Conservation (phyloP, 2,329 filamentous ascomycete species). For the Xylaria polymorpha region DNA sequence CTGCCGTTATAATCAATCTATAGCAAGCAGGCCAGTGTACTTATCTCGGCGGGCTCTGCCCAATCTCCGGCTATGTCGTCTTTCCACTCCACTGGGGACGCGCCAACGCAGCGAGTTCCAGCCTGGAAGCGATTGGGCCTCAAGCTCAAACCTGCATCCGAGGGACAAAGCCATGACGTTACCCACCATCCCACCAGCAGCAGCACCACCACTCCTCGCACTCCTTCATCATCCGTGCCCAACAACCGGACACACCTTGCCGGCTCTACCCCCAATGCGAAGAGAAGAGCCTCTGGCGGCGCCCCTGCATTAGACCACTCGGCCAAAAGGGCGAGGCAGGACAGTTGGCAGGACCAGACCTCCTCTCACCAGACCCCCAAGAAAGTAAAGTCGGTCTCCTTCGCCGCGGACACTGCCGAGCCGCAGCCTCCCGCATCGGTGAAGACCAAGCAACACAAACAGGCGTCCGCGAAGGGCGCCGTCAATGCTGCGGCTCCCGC, state of each 20-base stretch:
- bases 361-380: conserved; percentile 54
- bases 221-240: conserved; percentile 39
- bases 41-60: conserved; percentile 39
- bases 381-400: conserved; percentile 62
- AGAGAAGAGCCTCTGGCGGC: conserved; percentile 49
- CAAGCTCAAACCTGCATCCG: conserved; percentile 65
- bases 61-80: conserved; percentile 56
- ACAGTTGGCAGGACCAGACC: conserved; percentile 44
- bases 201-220: conserved; percentile 39
- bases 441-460: conserved; percentile 51
- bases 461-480: conserved; percentile 53
- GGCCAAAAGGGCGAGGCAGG: conserved; percentile 49
- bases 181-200: conserved; percentile 45
- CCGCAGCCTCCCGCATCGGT: conserved; percentile 39
- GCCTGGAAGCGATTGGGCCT: conserved; percentile 73
- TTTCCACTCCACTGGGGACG: conserved; percentile 52
- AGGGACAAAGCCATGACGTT: conserved; percentile 49
- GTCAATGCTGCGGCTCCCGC: conserved; percentile 42
- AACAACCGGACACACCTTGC: conserved; percentile 34
- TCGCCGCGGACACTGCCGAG: conserved; percentile 48
- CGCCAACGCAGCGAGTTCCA: conserved; percentile 62
- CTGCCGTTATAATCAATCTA: conserved; percentile 16
- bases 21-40: conserved; percentile 13
- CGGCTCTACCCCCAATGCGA: conserved; percentile 43
- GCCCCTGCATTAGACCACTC: conserved; percentile 49